These are phyloP conservation scores for Magnolia officinalis DNA, from an alignment of 164 flowering plant genomes.

Conservation along the genomic window DNA sequence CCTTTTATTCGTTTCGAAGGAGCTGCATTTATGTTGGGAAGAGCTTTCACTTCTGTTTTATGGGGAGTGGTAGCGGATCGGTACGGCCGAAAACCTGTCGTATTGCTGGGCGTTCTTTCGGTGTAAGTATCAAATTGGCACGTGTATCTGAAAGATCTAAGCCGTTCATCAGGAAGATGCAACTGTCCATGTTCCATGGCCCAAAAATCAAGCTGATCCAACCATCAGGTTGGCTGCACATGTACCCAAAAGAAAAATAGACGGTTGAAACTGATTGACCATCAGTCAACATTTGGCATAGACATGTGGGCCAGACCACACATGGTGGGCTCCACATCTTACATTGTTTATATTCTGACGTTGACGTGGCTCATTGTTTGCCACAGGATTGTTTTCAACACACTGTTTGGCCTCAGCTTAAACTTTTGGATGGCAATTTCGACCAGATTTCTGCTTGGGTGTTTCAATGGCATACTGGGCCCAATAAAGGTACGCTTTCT, in stretches of 20 bases:
- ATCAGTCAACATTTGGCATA: not conserved
- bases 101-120: conserved; percentile 47
- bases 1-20: conserved; percentile 32
- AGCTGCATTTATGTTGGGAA: conserved; percentile 75
- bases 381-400: conserved; percentile 67
- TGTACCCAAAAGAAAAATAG: not conserved
- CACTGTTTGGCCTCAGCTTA: conserved; percentile 71
- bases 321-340: not conserved
- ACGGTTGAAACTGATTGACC: not conserved
- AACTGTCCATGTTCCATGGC: not conserved
- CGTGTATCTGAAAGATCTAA: too few species aligned
- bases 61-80: conserved; percentile 86
- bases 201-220: not conserved
- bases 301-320: not conserved
- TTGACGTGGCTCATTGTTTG: not conserved
- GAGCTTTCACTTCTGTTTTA: conserved; percentile 70
- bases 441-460: conserved; percentile 71
- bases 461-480: conserved; percentile 67
- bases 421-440: conserved; percentile 77
- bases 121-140: conserved; percentile 44
- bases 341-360: not conserved
- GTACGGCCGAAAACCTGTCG: conserved; percentile 79
- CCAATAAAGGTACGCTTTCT: conserved; percentile 51
- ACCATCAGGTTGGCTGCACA: not conserved
- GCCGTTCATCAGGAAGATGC: too few species aligned